Evolutionary conservation across 169 alveolate genomes (phyloP).

Genomic region (Cyclospora cayetanensis): DNA sequence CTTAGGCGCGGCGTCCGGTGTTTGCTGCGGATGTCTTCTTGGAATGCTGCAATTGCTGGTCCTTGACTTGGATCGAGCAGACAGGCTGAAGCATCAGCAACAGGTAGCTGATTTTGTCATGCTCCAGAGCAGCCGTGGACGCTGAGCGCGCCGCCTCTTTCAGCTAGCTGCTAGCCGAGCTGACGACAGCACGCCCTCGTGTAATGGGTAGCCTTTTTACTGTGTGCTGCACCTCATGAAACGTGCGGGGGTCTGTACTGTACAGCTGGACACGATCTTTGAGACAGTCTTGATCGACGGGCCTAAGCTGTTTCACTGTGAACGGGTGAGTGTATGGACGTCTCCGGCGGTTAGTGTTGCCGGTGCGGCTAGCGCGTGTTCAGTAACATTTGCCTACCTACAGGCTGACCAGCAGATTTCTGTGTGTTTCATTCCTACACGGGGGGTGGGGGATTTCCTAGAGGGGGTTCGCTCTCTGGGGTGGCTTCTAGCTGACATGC

Average conservation of each 20-base stretch:
- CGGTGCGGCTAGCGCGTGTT: neutral
- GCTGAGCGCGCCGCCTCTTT: neutral
- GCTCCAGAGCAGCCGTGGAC: neutral
- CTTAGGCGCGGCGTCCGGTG: conserved; percentile 64
- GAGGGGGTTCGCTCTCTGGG: no score
- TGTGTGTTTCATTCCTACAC: neutral
- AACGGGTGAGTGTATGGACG: neutral
- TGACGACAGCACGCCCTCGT: no score
- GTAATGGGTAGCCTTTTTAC: no score
- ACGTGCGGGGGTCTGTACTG: neutral
- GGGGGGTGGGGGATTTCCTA: no score
- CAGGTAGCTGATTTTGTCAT: neutral
- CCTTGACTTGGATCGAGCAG: conserved; percentile 70
- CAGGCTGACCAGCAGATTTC: neutral
- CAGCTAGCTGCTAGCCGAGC: neutral
- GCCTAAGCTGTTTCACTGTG: conserved; percentile 62
- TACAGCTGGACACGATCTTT: conserved; percentile 68
- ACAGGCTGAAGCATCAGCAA: conserved; percentile 68
- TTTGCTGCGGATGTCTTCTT: conserved; percentile 67
- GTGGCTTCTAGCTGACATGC: no score
- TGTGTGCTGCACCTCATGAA: neutral
- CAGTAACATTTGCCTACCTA: neutral
- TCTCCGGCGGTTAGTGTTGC: neutral
- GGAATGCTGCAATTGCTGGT: conserved; percentile 71
- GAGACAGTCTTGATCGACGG: conserved; percentile 54